These are phyloP conservation scores for Xylaria longipes DNA, from an alignment of 495 filamentous ascomycete species.

Conservation along the genomic window DNA sequence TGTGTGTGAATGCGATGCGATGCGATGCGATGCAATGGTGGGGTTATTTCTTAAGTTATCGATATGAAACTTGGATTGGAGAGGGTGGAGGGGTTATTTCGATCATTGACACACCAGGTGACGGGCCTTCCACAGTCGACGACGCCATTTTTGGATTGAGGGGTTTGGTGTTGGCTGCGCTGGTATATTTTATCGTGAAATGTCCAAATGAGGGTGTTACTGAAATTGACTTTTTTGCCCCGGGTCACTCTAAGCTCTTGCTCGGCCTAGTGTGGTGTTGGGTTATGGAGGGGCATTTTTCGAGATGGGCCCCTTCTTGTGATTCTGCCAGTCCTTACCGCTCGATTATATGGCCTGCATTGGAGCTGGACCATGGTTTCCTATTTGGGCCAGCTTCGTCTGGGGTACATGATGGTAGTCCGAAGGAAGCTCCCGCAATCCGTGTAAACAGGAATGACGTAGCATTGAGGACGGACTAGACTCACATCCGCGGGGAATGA, in stretches of 20 bases:
- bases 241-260: constrained; percentile 16
- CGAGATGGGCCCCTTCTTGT: constrained; percentile 16
- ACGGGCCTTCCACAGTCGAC: constrained; percentile 31
- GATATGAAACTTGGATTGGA: neutral
- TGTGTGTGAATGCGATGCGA: neutral
- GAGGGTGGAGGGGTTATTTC: constrained; percentile 1
- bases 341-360: neutral
- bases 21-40: constrained; percentile 15
- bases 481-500: neutral
- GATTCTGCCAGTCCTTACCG: constrained; percentile 37
- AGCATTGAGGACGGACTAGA: neutral
- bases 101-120: constrained; percentile 33
- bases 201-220: neutral
- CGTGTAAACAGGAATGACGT: neutral
- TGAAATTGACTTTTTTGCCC: constrained; percentile 1
- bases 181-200: neutral
- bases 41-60: constrained; percentile 1
- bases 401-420: neutral
- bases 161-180: neutral
- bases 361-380: neutral
- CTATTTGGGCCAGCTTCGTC: constrained; percentile 12
- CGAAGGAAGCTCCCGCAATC: neutral
- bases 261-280: neutral
- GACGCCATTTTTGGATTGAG: constrained; percentile 27
- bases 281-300: constrained; percentile 37